phyloP scores from a whole-genome alignment of 2,329 filamentous ascomycete genomes.

The Cordyceps javanica region DNA sequence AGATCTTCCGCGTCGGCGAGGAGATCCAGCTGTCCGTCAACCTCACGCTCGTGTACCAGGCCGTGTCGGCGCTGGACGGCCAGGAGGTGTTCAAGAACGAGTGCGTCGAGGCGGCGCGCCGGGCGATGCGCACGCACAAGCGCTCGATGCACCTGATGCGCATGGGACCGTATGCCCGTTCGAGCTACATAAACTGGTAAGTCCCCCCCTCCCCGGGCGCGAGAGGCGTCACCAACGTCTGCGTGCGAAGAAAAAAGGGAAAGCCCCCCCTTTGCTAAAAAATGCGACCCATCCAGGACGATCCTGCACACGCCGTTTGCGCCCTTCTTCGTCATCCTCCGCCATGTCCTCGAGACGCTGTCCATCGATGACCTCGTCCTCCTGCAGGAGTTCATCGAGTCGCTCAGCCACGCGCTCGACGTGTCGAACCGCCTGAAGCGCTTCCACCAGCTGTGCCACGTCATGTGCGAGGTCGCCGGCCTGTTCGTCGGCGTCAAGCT shows the following conservation, averaged over 20 bases:
- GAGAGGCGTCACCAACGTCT: too few species aligned
- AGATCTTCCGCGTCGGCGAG: slow-evolving; percentile 40
- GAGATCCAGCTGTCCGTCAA: slow-evolving; percentile 42
- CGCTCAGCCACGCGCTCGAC: slow-evolving; percentile 43
- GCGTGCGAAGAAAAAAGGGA: too few species aligned
- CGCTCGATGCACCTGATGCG: slow-evolving; percentile 38
- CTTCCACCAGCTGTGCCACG: slow-evolving; percentile 53
- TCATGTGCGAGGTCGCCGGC: slow-evolving; percentile 55
- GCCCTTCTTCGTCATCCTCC: slow-evolving; percentile 55
- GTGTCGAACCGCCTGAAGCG: slow-evolving; percentile 54
- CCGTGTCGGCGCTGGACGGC: slow-evolving; percentile 41
- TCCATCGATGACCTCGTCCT: slow-evolving; percentile 46
- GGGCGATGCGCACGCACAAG: slow-evolving; percentile 41
- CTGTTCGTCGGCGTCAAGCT: slow-evolving; percentile 54
- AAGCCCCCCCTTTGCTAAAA: too few species aligned
- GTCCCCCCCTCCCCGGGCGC: too few species aligned
- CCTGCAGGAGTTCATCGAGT: slow-evolving; percentile 50
- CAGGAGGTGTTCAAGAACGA: slow-evolving; percentile 39
- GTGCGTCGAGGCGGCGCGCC: slow-evolving; percentile 43
- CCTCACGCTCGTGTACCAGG: slow-evolving; percentile 46
- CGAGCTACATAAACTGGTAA: slow-evolving; percentile 49
- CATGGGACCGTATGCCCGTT: slow-evolving; percentile 33
- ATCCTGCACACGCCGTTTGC: slow-evolving; percentile 52
- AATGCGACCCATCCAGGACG: slow-evolving; percentile 33
- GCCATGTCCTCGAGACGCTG: slow-evolving; percentile 49